These are phyloP conservation scores for Phyllosticta paracitricarpa DNA, from an alignment of 2,329 filamentous ascomycete species.

Conservation along the genomic window DNA sequence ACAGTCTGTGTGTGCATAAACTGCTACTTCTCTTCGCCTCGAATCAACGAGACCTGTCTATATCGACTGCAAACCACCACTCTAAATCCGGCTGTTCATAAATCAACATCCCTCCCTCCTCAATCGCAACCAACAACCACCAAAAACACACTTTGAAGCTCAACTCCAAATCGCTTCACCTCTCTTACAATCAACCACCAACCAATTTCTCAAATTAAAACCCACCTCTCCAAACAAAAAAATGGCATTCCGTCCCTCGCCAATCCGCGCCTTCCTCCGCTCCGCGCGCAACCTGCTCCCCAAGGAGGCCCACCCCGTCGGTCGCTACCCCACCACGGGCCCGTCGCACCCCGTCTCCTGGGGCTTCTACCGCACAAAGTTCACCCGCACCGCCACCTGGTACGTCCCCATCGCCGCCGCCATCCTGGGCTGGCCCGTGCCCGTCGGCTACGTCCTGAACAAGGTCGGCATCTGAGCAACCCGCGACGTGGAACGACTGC, in stretches of 20 bases:
- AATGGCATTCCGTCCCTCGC: slow-evolving; percentile 12
- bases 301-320: slow-evolving; percentile 27
- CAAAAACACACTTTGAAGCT: neutral
- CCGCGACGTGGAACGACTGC: neutral
- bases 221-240: neutral
- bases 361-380: slow-evolving; percentile 15
- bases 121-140: neutral
- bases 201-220: neutral
- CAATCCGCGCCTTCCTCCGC: slow-evolving; percentile 18
- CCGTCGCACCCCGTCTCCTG: slow-evolving; percentile 19
- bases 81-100: neutral
- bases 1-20: neutral
- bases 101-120: neutral
- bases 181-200: neutral
- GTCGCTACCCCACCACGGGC: slow-evolving; percentile 20
- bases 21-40: neutral
- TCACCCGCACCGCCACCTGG: slow-evolving; percentile 19
- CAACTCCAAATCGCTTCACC: neutral
- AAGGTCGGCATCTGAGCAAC: slow-evolving; percentile 20
- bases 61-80: neutral
- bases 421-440: slow-evolving; percentile 26
- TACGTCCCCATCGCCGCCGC: slow-evolving; percentile 21
- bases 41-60: neutral
- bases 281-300: slow-evolving; percentile 23
- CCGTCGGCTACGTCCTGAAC: slow-evolving; percentile 18